phyloP scores from a whole-genome alignment of 176 grass and related monocot species.

The Ensete ventricosum region DNA sequence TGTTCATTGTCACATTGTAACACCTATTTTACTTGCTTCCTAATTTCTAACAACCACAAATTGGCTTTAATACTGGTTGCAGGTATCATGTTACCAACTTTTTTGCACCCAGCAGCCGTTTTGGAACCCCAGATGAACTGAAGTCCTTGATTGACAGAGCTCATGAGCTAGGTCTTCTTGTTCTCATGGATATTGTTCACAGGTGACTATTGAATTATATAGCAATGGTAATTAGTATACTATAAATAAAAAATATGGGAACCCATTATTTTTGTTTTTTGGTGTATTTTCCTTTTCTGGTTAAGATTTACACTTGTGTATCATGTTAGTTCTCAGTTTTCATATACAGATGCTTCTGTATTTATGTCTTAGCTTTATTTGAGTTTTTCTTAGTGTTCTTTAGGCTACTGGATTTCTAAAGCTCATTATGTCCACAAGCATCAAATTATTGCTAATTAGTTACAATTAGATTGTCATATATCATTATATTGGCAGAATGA shows the following conservation, averaged over 20 bases:
- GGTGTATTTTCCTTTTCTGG: background rate
- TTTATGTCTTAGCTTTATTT: background rate
- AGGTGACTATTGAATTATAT: slow-evolving; percentile 41
- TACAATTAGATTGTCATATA: too few relatives aligned
- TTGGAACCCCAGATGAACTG: slow-evolving; percentile 92
- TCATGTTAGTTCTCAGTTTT: background rate
- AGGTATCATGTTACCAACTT: slow-evolving; percentile 99
- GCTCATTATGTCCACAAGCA: too few relatives aligned
- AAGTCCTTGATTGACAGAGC: slow-evolving; percentile 97
- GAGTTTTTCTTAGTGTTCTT: too few relatives aligned
- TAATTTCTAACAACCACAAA: background rate
- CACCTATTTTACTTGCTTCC: background rate
- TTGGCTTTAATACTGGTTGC: slow-evolving; percentile 17
- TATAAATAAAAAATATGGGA: background rate
- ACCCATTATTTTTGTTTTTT: slow-evolving; percentile 1
- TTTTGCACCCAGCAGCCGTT: slow-evolving; percentile 94
- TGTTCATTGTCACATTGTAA: background rate
- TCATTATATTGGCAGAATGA: too few relatives aligned
- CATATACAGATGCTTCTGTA: background rate
- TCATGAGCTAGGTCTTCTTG: slow-evolving; percentile 83
- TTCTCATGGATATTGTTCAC: slow-evolving; percentile 99
- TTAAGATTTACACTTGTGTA: background rate
- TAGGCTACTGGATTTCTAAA: too few relatives aligned
- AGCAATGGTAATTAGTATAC: slow-evolving; percentile 1
- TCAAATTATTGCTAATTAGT: too few relatives aligned